Conservation (phyloP, 208 protist species). For the Lotmaria passim region DNA sequence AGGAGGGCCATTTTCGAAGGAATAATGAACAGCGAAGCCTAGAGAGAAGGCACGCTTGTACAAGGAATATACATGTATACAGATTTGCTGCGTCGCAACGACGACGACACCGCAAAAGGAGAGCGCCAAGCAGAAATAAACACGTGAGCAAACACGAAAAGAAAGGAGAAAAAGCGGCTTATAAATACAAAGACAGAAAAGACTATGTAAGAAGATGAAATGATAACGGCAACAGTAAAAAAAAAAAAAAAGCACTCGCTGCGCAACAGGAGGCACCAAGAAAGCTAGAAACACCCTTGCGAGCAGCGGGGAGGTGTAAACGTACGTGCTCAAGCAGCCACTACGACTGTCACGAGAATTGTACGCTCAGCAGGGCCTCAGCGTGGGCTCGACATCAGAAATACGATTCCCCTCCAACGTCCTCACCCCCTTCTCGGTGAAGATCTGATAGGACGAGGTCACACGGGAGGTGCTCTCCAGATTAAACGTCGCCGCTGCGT, state of each 20-base stretch:
- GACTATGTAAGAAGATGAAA: background rate
- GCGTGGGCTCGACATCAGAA: background rate
- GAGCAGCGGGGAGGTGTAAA: no score
- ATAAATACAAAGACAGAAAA: no score
- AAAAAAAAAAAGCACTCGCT: no score
- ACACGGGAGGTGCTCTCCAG: slow-evolving; percentile 20
- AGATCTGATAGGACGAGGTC: slow-evolving; percentile 29
- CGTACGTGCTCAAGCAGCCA: no score
- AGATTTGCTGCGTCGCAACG: background rate
- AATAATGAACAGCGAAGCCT: no score
- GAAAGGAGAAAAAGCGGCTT: background rate
- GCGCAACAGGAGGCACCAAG: no score
- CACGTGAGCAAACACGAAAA: slow-evolving; percentile 7
- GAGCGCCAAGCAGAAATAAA: background rate
- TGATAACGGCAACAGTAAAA: background rate
- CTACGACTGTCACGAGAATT: no score
- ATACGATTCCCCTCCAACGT: slow-evolving; percentile 22
- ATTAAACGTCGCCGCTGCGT: slow-evolving; percentile 2
- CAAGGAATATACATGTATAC: no score
- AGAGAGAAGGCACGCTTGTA: no score
- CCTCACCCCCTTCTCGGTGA: slow-evolving; percentile 16
- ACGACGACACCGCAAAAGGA: background rate
- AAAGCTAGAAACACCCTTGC: no score
- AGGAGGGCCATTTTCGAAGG: no score
- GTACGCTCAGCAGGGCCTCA: background rate